These are phyloP conservation scores for Entomortierella lignicola DNA, from an alignment of 192 early-diverging fungal genomes.

Conservation along the genomic window DNA sequence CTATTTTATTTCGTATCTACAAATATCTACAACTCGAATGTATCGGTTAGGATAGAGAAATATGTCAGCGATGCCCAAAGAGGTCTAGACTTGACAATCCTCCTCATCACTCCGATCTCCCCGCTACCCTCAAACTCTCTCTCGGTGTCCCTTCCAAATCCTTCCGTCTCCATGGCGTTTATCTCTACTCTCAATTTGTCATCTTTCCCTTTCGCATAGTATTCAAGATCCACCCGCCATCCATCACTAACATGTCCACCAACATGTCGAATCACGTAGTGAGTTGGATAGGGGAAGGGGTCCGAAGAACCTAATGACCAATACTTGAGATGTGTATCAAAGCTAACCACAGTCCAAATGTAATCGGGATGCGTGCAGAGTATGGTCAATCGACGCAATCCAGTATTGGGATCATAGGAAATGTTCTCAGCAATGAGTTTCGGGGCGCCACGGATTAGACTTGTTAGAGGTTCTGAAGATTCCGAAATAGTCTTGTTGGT, in stretches of 20 bases:
- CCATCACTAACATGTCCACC: constrained; percentile 59
- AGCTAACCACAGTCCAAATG: constrained; percentile 23
- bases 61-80: constrained; percentile 16
- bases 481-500: constrained; percentile 21
- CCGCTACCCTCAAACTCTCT: constrained; percentile 56
- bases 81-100: constrained; percentile 15
- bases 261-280: constrained; percentile 53
- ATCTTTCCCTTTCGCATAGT: constrained; percentile 51
- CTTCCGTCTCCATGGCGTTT: constrained; percentile 61
- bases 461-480: constrained; percentile 8
- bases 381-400: constrained; percentile 12
- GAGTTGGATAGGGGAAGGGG: constrained; percentile 18
- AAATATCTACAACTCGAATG: constrained; percentile 2
- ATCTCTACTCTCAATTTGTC: constrained; percentile 57
- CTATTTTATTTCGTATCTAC: background rate
- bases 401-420: constrained; percentile 17
- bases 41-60: constrained; percentile 6
- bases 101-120: constrained; percentile 36
- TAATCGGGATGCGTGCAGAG: constrained; percentile 25
- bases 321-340: constrained; percentile 16
- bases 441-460: constrained; percentile 15
- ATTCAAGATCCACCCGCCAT: constrained; percentile 51
- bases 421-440: constrained; percentile 21
- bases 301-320: constrained; percentile 29
- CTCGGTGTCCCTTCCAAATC: constrained; percentile 50